Evolutionary conservation across 2,329 filamentous ascomycete genomes (phyloP).

Genomic region (Fusarium sp.): DNA sequence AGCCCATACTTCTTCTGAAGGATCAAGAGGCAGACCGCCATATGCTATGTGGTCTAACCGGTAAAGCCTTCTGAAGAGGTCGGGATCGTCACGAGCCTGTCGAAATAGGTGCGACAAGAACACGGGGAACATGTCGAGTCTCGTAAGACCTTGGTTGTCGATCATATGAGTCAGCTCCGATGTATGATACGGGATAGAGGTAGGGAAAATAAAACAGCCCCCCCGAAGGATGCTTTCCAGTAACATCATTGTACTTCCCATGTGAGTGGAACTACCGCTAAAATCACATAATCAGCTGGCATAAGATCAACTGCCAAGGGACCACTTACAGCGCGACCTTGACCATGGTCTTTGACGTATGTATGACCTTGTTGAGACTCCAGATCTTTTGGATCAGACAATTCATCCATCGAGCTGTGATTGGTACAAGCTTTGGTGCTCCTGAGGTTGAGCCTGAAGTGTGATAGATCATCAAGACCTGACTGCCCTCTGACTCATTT

Average conservation of each 20-base stretch:
- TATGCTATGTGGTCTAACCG: not conserved
- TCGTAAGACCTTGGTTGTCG: not conserved
- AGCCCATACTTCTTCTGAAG: not conserved
- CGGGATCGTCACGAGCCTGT: not conserved
- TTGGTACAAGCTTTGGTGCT: slow-evolving; percentile 37
- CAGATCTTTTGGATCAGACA: not conserved
- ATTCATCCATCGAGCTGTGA: slow-evolving; percentile 34
- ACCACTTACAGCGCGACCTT: slow-evolving; percentile 6
- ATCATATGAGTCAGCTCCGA: not conserved
- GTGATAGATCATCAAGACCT: slow-evolving; percentile 12
- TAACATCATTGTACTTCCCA: not conserved
- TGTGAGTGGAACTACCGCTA: not conserved
- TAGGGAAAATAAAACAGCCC: not conserved
- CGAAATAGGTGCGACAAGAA: not conserved
- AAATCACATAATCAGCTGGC: not conserved
- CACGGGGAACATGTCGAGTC: not conserved
- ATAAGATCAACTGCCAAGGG: too few species aligned
- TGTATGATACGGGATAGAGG: not conserved
- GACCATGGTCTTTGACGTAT: not conserved
- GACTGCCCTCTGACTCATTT: not conserved
- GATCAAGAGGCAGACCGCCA: not conserved
- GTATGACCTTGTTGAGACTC: not conserved
- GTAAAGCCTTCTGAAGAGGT: not conserved
- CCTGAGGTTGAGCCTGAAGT: slow-evolving; percentile 43
- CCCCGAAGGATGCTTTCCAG: not conserved